phyloP scores from a whole-genome alignment of 345 rosid species.

The Corchorus capsularis region DNA sequence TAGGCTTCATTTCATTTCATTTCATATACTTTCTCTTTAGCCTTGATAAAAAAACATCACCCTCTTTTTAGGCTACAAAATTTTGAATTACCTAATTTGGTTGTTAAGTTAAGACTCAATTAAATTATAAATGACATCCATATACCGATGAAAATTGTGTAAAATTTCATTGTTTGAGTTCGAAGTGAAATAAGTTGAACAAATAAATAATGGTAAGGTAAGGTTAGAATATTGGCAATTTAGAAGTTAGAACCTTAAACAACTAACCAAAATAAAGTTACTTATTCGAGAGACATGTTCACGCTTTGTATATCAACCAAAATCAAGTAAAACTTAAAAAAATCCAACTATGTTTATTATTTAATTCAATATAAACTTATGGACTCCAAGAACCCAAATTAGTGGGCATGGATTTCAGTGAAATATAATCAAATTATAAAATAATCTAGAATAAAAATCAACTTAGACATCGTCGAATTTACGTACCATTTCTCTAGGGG shows the following conservation, averaged over 20 bases:
- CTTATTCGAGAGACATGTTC: background rate
- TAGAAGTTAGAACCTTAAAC: too few species aligned
- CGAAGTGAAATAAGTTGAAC: too few species aligned
- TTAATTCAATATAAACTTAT: background rate
- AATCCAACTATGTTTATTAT: background rate
- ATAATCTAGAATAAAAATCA: background rate
- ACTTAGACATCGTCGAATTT: conserved; percentile 2
- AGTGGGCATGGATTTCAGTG: background rate
- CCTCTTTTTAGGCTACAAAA: background rate
- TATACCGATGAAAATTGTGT: too few species aligned
- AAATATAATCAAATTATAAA: background rate
- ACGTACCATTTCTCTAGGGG: background rate
- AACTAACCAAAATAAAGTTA: background rate
- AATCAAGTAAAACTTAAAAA: background rate
- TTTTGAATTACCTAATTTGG: too few species aligned
- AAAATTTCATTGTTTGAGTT: too few species aligned
- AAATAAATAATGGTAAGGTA: too few species aligned
- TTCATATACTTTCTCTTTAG: background rate
- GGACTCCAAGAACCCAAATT: background rate
- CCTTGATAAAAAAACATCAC: too few species aligned
- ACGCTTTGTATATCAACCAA: background rate
- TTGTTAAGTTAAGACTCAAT: too few species aligned
- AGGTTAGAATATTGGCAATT: background rate
- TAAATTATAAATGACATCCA: too few species aligned
- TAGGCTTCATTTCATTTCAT: background rate